Evolutionary conservation across 441 rosid genomes (phyloP).

Genomic region (Gossypium trilobum): DNA sequence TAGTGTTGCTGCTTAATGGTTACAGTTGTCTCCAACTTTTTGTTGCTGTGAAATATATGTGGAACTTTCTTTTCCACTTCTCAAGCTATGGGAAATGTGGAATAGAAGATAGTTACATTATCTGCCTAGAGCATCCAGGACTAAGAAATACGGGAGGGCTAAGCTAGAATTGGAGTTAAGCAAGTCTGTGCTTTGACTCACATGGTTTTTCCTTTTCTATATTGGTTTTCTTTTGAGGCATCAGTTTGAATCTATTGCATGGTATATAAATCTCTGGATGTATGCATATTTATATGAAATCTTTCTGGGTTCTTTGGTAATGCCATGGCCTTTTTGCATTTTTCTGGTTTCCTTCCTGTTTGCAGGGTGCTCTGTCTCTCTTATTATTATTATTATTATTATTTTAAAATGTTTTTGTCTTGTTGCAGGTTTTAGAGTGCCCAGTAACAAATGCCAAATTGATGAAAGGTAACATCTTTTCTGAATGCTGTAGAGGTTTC

Average conservation of each 20-base stretch:
- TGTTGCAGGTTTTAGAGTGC: slow-evolving; percentile 29
- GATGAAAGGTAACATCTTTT: slow-evolving; percentile 35
- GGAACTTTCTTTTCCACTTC: neutral
- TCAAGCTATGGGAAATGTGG: slow-evolving; percentile 1
- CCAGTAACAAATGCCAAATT: slow-evolving; percentile 30
- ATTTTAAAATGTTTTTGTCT: slow-evolving; percentile 1
- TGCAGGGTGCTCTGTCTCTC: neutral
- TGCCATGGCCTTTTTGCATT: neutral
- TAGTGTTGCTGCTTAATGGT: neutral
- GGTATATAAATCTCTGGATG: neutral
- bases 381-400: neutral
- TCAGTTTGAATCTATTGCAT: neutral
- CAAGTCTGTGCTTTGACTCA: neutral
- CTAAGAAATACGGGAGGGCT: neutral
- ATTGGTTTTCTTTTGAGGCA: neutral
- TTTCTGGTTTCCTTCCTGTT: neutral
- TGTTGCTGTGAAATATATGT: neutral
- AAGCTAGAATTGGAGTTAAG: neutral
- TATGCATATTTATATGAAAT: neutral
- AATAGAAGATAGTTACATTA: neutral
- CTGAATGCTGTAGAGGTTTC: slow-evolving; percentile 27
- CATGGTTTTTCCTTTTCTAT: neutral
- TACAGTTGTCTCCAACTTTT: neutral
- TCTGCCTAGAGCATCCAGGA: neutral
- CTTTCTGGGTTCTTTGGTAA: neutral